Evolutionary conservation across 192 early-diverging fungal genomes (phyloP).

Genomic region (Phycomyces nitens): DNA sequence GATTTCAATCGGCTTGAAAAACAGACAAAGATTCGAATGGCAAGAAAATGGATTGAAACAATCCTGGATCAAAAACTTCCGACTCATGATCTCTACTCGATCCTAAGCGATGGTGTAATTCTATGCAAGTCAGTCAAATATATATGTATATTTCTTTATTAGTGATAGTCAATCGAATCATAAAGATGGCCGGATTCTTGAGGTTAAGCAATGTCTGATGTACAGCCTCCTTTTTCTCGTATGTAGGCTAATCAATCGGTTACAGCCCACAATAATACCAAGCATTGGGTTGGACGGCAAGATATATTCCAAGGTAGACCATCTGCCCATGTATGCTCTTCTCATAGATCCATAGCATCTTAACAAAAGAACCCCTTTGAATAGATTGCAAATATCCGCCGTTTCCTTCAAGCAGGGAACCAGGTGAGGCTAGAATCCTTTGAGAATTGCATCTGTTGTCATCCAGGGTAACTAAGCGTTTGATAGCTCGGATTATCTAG

Average conservation of each 20-base stretch:
- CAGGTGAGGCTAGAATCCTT: conserved; percentile 30
- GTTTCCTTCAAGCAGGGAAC: conserved; percentile 64
- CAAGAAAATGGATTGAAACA: conserved; percentile 25
- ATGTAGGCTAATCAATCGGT: conserved; percentile 37
- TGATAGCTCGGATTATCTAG: conserved; percentile 17
- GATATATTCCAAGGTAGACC: background rate
- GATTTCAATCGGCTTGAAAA: background rate
- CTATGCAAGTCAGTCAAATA: conserved; percentile 58
- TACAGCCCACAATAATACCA: background rate
- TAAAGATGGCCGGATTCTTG: conserved; percentile 68
- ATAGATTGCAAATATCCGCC: conserved; percentile 76
- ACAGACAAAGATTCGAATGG: conserved; percentile 1
- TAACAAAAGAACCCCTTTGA: too few relatives aligned
- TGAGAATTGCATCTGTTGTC: background rate
- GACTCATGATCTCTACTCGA: conserved; percentile 53
- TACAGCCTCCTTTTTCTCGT: conserved; percentile 62
- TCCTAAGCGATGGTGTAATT: conserved; percentile 69
- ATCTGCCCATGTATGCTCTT: background rate
- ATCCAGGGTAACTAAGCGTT: background rate
- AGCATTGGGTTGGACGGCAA: background rate
- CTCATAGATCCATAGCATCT: background rate
- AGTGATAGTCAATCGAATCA: conserved; percentile 30
- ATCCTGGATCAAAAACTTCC: conserved; percentile 38
- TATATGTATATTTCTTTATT: background rate
- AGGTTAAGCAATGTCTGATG: conserved; percentile 62